Evolutionary conservation across 129 eudicot species (phyloP), one percentile per base, ranked within the genome.

Genomic region (Tagetes patula): DNA sequence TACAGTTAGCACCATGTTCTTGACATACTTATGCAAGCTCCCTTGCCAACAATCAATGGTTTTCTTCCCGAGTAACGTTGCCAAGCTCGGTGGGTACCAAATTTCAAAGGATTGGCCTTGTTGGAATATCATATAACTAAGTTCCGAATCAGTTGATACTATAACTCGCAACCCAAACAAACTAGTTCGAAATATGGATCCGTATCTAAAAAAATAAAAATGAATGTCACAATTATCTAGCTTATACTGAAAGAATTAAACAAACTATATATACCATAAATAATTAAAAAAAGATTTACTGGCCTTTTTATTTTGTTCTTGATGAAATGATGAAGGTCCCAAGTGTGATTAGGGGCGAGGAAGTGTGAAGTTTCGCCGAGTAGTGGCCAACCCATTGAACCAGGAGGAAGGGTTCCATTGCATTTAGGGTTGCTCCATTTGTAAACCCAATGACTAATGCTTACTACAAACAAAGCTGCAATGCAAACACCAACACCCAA

Each of bases 1-100:
- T 1, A 83, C 78, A 77, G 73, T 81, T 10, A 88, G 83, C 67
- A 91, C 86, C 97, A 88, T 84, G 68, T 84, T 89, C 87, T 88
- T 91, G 41, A 88, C 86, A 85, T 86, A 83, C 84, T 88, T 91
- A 79, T 88, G 87, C 84, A 81, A 73, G 84, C 83, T 79, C 8
- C 97, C 97, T 76, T 91, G 97, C 81, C 86, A 79, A 7, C 90
- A 82, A 39, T 86, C 85, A 43, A 91, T 83, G 72, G 83, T 91
- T 59, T 91, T 87, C 74, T 71, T 78, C 49, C 97, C 97, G 42
- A 88, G 86, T 49, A 91, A 77, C 81, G 76, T 88, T 8, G 87
- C 87, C 45, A 82, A 69, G 47, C 89, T 85, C 11, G 82, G 81
- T 10, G 95, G 97, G 76, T 91, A 88, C 91, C 97, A 91, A 79